Base-by-base conservation (phyloP, 1,284 basidiomycete genomes). In the Taiwanofungus camphoratus region DNA sequence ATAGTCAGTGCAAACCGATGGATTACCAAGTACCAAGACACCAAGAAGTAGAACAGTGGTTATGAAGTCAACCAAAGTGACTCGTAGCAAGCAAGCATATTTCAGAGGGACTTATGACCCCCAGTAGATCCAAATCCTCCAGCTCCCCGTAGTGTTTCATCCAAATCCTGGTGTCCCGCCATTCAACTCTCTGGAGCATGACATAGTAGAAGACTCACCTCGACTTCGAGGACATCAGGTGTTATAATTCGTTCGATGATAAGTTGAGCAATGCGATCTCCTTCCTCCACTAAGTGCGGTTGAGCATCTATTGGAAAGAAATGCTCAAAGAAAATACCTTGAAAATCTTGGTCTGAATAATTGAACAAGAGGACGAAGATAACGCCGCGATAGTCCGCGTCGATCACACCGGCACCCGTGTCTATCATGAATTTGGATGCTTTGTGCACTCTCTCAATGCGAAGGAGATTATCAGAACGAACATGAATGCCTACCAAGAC, bases 361-460 rank as follows among this genome's bases (percentile, higher is more conserved):
- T 99, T 99, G 78, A 95, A 98, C 27, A 99, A 74, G 20, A 99
- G 72, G n/a, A 98, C 91, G 61, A 88, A 93, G 42, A 99, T 78
- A 6, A 83, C 71, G 4, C 96, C 95, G 29, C 96, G 79, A 65
- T 99, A 99, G 63, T 99, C 95, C 9, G 90, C 87, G 54, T 99
- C 96, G 45, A 99, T 81, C 15, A 99, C 95, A 26, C 95, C 95
- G 4, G 95, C 96, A 1, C 95, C 95, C 0, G 91, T 94, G 62
- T 96, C 89, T 49, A 99, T 97, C 76, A 92, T 92, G 66, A 92
- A 93, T 64, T 99, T 99, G 20, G 87, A 87, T 3, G 95, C 94
- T 94, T 54, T 13, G 41, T 33, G 39, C 2, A n/a, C n/a, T n/a
- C n/a, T n/a, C n/a, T n/a, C n/a, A n/a, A n/a, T n/a, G n/a, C n/a